Evolutionary conservation across 2,329 filamentous ascomycete species (phyloP).

Genomic region (Neofusicoccum parvum): DNA sequence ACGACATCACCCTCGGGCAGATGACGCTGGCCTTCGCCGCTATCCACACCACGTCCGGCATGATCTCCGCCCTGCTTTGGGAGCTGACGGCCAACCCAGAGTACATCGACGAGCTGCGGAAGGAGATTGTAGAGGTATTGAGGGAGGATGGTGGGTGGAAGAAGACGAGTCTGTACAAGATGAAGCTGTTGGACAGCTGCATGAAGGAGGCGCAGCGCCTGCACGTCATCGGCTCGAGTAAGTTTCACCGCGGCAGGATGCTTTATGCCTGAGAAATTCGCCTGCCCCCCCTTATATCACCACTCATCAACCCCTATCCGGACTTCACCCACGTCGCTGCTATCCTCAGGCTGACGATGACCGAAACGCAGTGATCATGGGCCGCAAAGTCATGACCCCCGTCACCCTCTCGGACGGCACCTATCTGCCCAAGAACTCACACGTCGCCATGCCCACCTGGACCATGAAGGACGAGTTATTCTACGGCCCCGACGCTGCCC

Average conservation of each 20-base stretch:
- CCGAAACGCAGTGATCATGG: neutral
- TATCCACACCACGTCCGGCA: constrained; percentile 24
- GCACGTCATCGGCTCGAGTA: neutral
- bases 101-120: constrained; percentile 1
- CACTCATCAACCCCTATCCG: constrained; percentile 20
- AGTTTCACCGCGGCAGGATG: neutral
- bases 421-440: neutral
- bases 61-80: constrained; percentile 1
- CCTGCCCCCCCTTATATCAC: neutral
- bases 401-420: constrained; percentile 18
- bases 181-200: constrained; percentile 47
- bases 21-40: constrained; percentile 24
- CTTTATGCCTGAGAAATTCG: neutral
- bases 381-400: neutral
- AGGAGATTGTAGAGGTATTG: neutral
- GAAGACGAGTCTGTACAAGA: constrained; percentile 41
- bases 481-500: neutral
- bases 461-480: neutral
- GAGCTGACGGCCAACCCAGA: neutral
- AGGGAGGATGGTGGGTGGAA: constrained; percentile 28
- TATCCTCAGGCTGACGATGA: constrained; percentile 24
- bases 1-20: constrained; percentile 23
- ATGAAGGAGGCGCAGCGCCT: constrained; percentile 45
- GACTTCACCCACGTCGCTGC: no score
- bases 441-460: neutral